Base-by-base conservation (phyloP, 768 basidiomycete genomes). In the Lactifluus pinguis region DNA sequence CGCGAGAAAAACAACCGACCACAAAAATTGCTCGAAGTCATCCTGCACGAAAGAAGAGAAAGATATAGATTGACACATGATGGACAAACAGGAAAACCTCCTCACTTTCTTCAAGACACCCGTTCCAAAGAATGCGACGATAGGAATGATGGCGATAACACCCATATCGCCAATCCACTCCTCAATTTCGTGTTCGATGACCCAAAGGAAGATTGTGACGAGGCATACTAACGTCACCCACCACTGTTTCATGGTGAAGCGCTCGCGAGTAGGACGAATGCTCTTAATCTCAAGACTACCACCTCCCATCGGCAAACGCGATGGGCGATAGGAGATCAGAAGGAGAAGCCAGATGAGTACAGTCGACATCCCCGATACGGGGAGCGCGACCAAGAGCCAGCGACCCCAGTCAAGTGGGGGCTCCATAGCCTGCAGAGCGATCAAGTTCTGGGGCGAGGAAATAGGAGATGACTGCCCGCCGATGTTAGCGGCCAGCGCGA, bases 391-490 rank as follows among this genome's bases (percentile, higher is more conserved):
- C 19, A 84, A 83, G 71, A 99, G 98, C 97, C 97, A 99, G 44
- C 82, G 79, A 1, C 79, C 83, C 95, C 95, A 98, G 68, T 87
- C 88, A 3, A 98, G 73, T 2, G 81, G 80, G 0, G 87, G 85
- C 45, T 92, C 82, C 95, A 99, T 98, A 4, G 76, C 81, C n/a
- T 80, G 74, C 7, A 98, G 75, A 4, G 95, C 94, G 62, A 99
- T 98, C 32, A 98, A 81, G 71, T 98, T 99, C 73, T 99, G 95
- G 1, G 95, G 95, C 0, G 95, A 98, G 2, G 95, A 98, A 60
- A 98, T 98, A 2, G 95, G 95, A 0, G 95, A 98, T 53, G 87
- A 90, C 73, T 98, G 95, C 0, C 97, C 97, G 13, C 97, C 97
- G 61, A 98, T 94, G 70, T 98, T 99, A 19, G 95, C 93, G 0